A percentile compares a stretch with the other conserved stretches of the same genome.
Conservation (phyloP, 176 grass and related monocot species). For the Themeda triandra region DNA sequence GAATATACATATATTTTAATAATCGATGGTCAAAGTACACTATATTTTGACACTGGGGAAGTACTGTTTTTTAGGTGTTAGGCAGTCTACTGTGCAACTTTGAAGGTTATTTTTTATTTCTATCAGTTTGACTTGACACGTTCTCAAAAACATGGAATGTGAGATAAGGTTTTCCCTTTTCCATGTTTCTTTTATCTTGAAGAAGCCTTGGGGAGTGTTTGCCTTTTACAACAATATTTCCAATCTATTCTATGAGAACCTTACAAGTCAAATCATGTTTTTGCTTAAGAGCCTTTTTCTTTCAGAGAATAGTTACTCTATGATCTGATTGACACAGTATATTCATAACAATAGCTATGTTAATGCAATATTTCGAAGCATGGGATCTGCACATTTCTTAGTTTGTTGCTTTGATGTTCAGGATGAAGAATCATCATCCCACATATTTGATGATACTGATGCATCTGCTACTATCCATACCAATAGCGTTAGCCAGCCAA, state of each 20-base stretch:
- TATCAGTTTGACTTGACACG: neutral
- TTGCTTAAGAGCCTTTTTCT: neutral
- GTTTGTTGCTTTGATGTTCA: slow-evolving; percentile 22
- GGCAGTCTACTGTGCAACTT: neutral
- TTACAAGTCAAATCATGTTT: neutral
- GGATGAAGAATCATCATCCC: slow-evolving; percentile 49
- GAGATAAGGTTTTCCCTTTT: neutral
- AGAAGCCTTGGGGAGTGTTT: slow-evolving; percentile 1
- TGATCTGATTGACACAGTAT: neutral
- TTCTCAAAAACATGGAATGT: neutral
- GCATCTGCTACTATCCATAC: slow-evolving; percentile 2
- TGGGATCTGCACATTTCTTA: neutral
- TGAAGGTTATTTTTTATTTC: neutral
- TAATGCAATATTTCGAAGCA: neutral
- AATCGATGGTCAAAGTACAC: neutral
- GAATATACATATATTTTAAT: neutral
- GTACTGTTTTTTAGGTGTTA: neutral
- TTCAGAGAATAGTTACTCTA: neutral
- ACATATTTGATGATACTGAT: slow-evolving; percentile 25
- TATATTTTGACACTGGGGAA: neutral
- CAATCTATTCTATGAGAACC: neutral
- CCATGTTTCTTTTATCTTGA: neutral
- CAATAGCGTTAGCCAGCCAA: slow-evolving; percentile 22
- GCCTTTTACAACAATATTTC: neutral
- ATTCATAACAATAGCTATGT: neutral